A percentile compares a stretch with the other conserved stretches of the same genome.
These are phyloP conservation scores for Dactylellina parvicollis DNA, from an alignment of 2,329 filamentous ascomycete species.

Conservation along the genomic window DNA sequence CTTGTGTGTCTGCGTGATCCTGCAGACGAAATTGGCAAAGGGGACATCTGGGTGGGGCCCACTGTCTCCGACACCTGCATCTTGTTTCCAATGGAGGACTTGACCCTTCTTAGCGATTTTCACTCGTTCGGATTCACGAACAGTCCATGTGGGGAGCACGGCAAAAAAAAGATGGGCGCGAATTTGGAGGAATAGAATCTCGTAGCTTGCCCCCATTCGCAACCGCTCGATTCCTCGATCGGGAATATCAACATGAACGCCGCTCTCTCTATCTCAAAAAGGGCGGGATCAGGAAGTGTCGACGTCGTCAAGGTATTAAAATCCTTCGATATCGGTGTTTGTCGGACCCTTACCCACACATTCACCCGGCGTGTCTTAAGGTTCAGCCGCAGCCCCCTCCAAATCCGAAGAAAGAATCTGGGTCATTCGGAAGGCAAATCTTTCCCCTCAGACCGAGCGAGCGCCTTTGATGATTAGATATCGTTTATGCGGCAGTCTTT, in stretches of 20 bases:
- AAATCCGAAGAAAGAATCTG: slow-evolving; percentile 14
- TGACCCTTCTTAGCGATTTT: background rate
- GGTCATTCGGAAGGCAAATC: slow-evolving; percentile 36
- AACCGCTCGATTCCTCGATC: slow-evolving; percentile 20
- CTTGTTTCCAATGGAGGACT: background rate
- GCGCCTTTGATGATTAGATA: slow-evolving; percentile 1
- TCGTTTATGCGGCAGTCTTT: slow-evolving; percentile 1
- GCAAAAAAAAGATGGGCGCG: slow-evolving; percentile 21
- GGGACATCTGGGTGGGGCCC: slow-evolving; percentile 19
- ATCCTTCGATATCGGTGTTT: slow-evolving; percentile 29
- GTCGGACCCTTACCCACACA: slow-evolving; percentile 9
- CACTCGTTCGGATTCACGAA: background rate
- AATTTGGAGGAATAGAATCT: slow-evolving; percentile 17
- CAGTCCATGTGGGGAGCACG: background rate
- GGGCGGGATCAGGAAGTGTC: slow-evolving; percentile 20
- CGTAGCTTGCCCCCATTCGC: background rate
- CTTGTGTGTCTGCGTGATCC: slow-evolving; percentile 28
- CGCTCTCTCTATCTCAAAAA: background rate
- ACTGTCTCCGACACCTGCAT: slow-evolving; percentile 32
- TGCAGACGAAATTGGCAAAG: slow-evolving; percentile 49
- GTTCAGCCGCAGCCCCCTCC: slow-evolving; percentile 33
- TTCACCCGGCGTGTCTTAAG: slow-evolving; percentile 12
- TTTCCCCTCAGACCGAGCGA: background rate
- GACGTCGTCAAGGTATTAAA: slow-evolving; percentile 20
- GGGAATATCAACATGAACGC: background rate